Evolutionary conservation across 441 rosid genomes (phyloP), one percentile per base, ranked within the genome.

Genomic region (Aleurites moluccanus): DNA sequence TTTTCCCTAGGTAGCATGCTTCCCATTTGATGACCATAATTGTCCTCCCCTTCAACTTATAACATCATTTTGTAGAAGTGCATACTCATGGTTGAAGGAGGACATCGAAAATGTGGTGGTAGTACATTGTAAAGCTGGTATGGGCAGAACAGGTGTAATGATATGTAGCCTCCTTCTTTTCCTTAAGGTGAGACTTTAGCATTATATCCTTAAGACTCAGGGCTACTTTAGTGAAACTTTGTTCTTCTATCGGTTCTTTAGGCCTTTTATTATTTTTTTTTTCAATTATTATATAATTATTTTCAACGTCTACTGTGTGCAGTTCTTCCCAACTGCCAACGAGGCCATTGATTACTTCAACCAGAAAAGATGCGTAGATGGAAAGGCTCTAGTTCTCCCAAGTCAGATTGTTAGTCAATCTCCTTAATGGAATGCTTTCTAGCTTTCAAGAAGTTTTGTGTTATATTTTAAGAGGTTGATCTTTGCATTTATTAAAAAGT

Each of bases 71-170:
- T 93, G 97, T 85, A 89, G 81, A 87, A 91, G 97, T 82, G 89
- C 98, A 30, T 85, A 87, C 81, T 84, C 94, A 21, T 93, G 98
- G 98, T 72, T 93, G 88, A 91, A 91, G 79, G 96, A 88, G 79
- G 96, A 93, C 64, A 93, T 90, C 61, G 84, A 90, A 77, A 93
- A 93, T 80, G 97, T 91, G 52, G 97, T 89, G 77, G 98, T 88
- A 23, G 92, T 93, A 81, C 98, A 91, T 78, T 93, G 97, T 76
- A 93, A 93, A 79, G 98, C 97, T 44, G 97, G 96, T 35, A 86
- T 93, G 95, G 97, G 84, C 67, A 90, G 98, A 82, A 93, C 97
- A 25, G 98, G 98, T 40, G 71, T 93, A 74, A 93, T 93, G 98
- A 88, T 89, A 66, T 89, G 96, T 73, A 83, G 96, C 81, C 94